These are phyloP conservation scores for Kwoniella botswanensis DNA, from an alignment of 768 basidiomycete species.

Conservation along the genomic window DNA sequence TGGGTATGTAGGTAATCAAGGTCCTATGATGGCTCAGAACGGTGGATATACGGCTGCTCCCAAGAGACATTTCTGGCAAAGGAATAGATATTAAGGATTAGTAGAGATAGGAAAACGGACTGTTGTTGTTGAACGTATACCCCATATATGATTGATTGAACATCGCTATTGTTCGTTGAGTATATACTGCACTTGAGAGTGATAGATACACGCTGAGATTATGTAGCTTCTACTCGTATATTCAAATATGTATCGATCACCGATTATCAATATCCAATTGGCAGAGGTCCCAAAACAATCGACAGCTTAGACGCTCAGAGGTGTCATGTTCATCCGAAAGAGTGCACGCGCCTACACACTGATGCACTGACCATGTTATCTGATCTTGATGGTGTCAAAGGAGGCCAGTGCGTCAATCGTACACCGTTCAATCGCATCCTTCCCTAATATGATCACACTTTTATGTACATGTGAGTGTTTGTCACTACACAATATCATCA, in stretches of 20 bases:
- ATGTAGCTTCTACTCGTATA: too few species aligned
- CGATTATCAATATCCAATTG: neutral
- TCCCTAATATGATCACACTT: too few species aligned
- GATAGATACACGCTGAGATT: neutral
- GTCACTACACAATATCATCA: too few species aligned
- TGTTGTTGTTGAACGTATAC: neutral
- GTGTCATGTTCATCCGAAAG: too few species aligned
- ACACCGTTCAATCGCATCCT: too few species aligned
- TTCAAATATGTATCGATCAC: neutral
- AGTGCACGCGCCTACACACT: too few species aligned
- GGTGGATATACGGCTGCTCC: neutral
- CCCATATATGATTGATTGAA: neutral
- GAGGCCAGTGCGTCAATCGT: too few species aligned
- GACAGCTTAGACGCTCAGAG: too few species aligned
- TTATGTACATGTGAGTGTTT: too few species aligned
- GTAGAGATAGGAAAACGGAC: neutral
- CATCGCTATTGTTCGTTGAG: neutral
- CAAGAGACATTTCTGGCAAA: constrained; percentile 24
- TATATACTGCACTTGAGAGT: neutral
- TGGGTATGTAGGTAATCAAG: constrained; percentile 28
- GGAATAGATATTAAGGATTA: constrained; percentile 20
- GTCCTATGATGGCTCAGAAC: constrained; percentile 13
- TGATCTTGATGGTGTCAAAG: too few species aligned
- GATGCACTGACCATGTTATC: too few species aligned
- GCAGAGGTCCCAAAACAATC: too few species aligned